Evolutionary conservation across 768 basidiomycete genomes (phyloP).

Genomic region (Boletus subparvulus): DNA sequence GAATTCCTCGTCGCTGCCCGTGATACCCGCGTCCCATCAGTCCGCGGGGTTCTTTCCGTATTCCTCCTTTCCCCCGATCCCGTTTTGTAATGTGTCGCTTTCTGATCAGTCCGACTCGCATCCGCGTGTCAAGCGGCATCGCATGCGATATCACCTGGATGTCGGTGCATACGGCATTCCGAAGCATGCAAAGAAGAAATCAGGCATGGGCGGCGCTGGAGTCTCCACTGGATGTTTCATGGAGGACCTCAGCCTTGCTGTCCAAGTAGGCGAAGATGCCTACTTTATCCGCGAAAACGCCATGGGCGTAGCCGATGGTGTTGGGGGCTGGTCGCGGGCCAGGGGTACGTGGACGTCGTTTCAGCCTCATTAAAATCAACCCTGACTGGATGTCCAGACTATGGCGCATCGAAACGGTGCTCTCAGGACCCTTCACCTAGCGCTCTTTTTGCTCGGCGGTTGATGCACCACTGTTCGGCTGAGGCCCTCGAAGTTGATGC

Average conservation of each 20-base stretch:
- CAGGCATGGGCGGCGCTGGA: constrained; percentile 26
- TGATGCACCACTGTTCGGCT: constrained; percentile 84
- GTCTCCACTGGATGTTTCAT: constrained; percentile 25
- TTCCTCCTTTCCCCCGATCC: constrained; percentile 34
- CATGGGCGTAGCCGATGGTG: constrained; percentile 94
- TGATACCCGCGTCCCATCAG: constrained; percentile 31
- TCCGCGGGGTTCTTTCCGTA: constrained; percentile 37
- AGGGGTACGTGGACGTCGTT: constrained; percentile 35
- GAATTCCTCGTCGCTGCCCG: constrained; percentile 30
- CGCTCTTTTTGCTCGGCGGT: constrained; percentile 67
- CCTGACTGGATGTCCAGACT: constrained; percentile 15
- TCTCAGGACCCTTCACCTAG: constrained; percentile 42
- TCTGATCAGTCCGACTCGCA: constrained; percentile 29
- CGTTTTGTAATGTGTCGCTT: constrained; percentile 27
- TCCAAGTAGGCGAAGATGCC: constrained; percentile 90
- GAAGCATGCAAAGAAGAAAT: constrained; percentile 43
- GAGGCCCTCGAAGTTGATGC: constrained; percentile 38
- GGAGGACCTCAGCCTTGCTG: constrained; percentile 48
- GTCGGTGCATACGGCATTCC: constrained; percentile 86
- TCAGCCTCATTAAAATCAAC: constrained; percentile 6
- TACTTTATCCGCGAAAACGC: constrained; percentile 82
- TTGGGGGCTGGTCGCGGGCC: constrained; percentile 80
- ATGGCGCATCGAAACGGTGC: constrained; percentile 30
- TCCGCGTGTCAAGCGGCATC: constrained; percentile 32
- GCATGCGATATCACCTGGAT: constrained; percentile 54